Base-by-base conservation (phyloP, 169 alveolate genomes). In the Plasmodium adleri region DNA sequence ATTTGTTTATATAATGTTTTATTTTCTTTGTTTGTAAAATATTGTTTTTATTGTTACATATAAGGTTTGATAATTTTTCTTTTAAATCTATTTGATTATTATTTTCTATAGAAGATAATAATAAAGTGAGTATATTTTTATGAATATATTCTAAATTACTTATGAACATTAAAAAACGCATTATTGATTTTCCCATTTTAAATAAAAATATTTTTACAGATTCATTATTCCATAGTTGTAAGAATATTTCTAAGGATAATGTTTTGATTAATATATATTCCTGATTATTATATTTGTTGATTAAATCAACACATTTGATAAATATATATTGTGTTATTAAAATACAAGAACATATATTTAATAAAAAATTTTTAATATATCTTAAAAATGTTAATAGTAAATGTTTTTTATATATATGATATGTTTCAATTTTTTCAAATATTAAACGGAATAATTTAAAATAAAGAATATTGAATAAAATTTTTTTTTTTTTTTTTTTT, bases 191-290 rank as follows among this genome's bases (percentile, higher is more conserved):
- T 0, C 91, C 91, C 7, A 83, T 68, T 43, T 83, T 68, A 45
- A 83, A 83, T 32, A 83, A 56, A 32, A 13, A 58, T 0, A 68
- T 1, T 15, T 83, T 83, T 15, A 83, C 20, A 32, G 70, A 83
- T 9, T 83, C 91, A 17, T 83, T 83, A 45, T 83, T 83, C 91
- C 91, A 83, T 17, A 83, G 20, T n/a, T 83, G 91, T 24, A 83
- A 58, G 12, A 68, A 68, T 54, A 83, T 83, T 56, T 83, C 91
- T 85, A 83, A 67, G 2, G 91, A 67, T 8, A 72, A 63, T 1
- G 91, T 68, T 49, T 83, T 83, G 1, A 83, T 83, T 63, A 83
- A 58, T 17, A 83, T 83, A 62, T 56, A 83, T 6, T 83, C 72
- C 49, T 83, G 91, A 54, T 83, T 83, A 49, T 83, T 83, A 26